Evolutionary conservation across 228 moss, liverwort and hornwort genomes (phyloP).

Genomic region (Sphagnum fallax): DNA sequence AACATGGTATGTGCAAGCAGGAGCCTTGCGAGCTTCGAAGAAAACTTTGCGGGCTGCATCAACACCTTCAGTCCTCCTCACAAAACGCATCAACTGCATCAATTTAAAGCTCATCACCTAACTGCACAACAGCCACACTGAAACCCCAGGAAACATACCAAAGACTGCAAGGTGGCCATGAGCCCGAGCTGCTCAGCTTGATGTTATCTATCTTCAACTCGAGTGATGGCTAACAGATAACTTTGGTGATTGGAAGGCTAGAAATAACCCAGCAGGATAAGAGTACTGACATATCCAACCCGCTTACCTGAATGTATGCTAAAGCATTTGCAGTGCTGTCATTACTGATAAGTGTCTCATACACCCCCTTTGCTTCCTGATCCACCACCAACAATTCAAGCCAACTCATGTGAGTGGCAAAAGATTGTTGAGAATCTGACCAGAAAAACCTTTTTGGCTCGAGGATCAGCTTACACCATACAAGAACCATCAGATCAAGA

Average conservation of each 20-base stretch:
- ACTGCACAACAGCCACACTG: conserved; percentile 4
- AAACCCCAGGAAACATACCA: conserved; percentile 1
- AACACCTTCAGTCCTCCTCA: conserved; percentile 90
- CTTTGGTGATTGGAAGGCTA: too few relatives aligned
- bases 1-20: conserved; percentile 94
- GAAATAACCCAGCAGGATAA: too few relatives aligned
- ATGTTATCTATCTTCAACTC: background rate
- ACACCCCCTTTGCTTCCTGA: conserved; percentile 81
- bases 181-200: background rate
- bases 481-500: too few relatives aligned
- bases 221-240: background rate
- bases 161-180: too few relatives aligned
- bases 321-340: conserved; percentile 65
- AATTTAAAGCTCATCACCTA: conserved; percentile 5
- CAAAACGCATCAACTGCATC: conserved; percentile 91
- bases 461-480: too few relatives aligned
- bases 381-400: conserved; percentile 9
- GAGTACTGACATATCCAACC: background rate
- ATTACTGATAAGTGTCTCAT: conserved; percentile 69
- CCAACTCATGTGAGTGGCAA: background rate
- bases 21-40: conserved; percentile 89
- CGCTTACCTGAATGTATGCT: conserved; percentile 75
- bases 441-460: background rate
- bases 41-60: conserved; percentile 96
- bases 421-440: background rate